Evolutionary conservation across 2,329 filamentous ascomycete genomes (phyloP), one percentile per base, ranked within the genome.

Genomic region (Pseudocercospora fijiensis): DNA sequence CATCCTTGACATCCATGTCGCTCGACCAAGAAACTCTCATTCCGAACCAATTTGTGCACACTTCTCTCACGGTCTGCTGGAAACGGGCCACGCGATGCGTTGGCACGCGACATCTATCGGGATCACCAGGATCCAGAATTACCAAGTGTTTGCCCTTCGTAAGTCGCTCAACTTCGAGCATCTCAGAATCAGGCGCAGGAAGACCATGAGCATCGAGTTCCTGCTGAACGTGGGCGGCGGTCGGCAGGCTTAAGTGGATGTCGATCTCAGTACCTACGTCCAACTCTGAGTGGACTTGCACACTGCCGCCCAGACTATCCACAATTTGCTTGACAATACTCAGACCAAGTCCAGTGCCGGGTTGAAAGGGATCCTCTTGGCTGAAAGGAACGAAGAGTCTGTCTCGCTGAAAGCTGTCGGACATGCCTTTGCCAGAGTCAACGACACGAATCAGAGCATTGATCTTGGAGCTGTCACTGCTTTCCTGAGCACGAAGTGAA

Each of bases 231-330:
- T 59, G 49, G 24, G 68, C 55, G n/a, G 65, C 61, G n/a, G 64
- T 62, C 13, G 64, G 61, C 13, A 68, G 53, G 22, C 61, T 60
- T 7, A 72, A 57, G 30, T 64, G 66, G 0, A 71, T 67, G 26
- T 70, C 63, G 20, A 72, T 65, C 51, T 71, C 69, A 1, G 71
- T 72, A 2, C 71, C 71, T 4, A 70, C 63, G 10, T 61, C 65
- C 26, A 81, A 76, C 59, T 84, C 79, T 57, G 81, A 86, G 24
- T 64, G 79, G 33, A 90, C 80, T 8, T 84, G 80, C 49, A 90
- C 85, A 6, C 78, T 81, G 0, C 88, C 88, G 27, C 82, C 81
- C 0, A 90, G 76, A 26, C 85, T 83, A 53, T 84, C 82, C 16
- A 89, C 83, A 6, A 90, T 84, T 13, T 64, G 75, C 67, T 72